Evolutionary conservation across 2,329 filamentous ascomycete species (phyloP).

Genomic region (Alternaria sp.): DNA sequence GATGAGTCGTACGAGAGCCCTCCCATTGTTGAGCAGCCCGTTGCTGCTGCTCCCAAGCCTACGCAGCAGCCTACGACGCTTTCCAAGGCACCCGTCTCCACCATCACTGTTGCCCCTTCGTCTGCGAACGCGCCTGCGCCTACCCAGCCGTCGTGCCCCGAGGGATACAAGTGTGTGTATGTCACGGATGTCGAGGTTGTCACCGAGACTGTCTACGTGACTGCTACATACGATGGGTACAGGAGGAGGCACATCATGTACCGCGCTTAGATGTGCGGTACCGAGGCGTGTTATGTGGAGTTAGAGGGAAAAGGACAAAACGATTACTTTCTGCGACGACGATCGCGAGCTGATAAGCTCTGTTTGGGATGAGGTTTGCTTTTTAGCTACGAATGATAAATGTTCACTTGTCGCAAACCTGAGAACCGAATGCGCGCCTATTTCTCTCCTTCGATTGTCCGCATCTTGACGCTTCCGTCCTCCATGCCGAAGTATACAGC

Average conservation of each 20-base stretch:
- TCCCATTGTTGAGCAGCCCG: slow-evolving; percentile 4
- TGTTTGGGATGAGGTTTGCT: slow-evolving; percentile 12
- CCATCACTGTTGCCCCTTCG: slow-evolving; percentile 22
- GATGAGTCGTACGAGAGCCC: slow-evolving; percentile 16
- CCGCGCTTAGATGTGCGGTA: slow-evolving; percentile 3
- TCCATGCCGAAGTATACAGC: slow-evolving; percentile 95
- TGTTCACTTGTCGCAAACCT: background rate
- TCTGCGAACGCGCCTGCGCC: slow-evolving; percentile 28
- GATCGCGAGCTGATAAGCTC: slow-evolving; percentile 20
- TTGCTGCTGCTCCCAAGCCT: slow-evolving; percentile 1
- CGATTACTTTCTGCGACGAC: slow-evolving; percentile 18
- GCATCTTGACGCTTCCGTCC: slow-evolving; percentile 57
- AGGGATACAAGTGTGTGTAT: slow-evolving; percentile 33
- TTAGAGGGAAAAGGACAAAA: background rate
- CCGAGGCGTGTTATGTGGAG: background rate
- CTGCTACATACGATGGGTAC: slow-evolving; percentile 23
- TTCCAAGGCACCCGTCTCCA: slow-evolving; percentile 6
- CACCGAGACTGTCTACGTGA: slow-evolving; percentile 37
- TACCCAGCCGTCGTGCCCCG: slow-evolving; percentile 25
- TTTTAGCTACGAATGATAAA: slow-evolving; percentile 8
- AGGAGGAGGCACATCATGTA: slow-evolving; percentile 6
- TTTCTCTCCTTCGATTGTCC: slow-evolving; percentile 37
- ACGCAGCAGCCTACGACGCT: background rate
- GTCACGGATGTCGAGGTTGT: slow-evolving; percentile 30
- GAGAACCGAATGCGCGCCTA: background rate